Conservation (phyloP, 1,139 yeast species). For the Spencermartinsiella ligniputridi region DNA sequence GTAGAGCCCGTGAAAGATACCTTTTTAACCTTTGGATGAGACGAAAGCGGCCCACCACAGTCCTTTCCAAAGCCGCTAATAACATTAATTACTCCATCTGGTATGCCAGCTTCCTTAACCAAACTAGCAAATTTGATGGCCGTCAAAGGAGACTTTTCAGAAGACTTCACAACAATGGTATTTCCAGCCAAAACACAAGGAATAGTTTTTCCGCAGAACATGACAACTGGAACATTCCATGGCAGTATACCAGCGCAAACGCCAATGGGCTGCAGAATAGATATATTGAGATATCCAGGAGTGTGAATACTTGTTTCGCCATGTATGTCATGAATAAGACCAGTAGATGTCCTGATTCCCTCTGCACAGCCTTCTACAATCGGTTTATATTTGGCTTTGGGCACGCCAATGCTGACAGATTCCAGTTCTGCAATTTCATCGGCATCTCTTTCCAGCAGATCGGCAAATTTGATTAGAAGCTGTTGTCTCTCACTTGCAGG, state of each 20-base stretch:
- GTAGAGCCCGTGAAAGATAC: slow-evolving; percentile 29
- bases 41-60: slow-evolving; percentile 12
- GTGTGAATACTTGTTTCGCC: slow-evolving; percentile 8
- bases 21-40: slow-evolving; percentile 65
- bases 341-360: slow-evolving; percentile 51
- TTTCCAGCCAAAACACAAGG: slow-evolving; percentile 49
- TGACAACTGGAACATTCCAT: slow-evolving; percentile 94
- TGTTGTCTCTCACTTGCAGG: slow-evolving; percentile 60
- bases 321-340: slow-evolving; percentile 7
- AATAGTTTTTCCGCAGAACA: slow-evolving; percentile 47
- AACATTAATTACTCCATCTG: slow-evolving; percentile 59
- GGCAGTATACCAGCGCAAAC: slow-evolving; percentile 91
- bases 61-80: slow-evolving; percentile 6
- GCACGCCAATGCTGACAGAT: slow-evolving; percentile 82
- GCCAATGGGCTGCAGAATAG: slow-evolving; percentile 81
- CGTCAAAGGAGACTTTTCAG: slow-evolving; percentile 77
- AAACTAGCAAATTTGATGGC: slow-evolving; percentile 61
- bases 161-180: slow-evolving; percentile 71
- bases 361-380: slow-evolving; percentile 78
- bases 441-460: slow-evolving; percentile 57
- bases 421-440: slow-evolving; percentile 72
- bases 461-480: slow-evolving; percentile 59
- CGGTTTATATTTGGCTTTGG: slow-evolving; percentile 68
- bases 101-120: slow-evolving; percentile 58
- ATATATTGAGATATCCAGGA: slow-evolving; percentile 53